Conservation (phyloP, 257 asterid species). For the Linaria vulgaris region DNA sequence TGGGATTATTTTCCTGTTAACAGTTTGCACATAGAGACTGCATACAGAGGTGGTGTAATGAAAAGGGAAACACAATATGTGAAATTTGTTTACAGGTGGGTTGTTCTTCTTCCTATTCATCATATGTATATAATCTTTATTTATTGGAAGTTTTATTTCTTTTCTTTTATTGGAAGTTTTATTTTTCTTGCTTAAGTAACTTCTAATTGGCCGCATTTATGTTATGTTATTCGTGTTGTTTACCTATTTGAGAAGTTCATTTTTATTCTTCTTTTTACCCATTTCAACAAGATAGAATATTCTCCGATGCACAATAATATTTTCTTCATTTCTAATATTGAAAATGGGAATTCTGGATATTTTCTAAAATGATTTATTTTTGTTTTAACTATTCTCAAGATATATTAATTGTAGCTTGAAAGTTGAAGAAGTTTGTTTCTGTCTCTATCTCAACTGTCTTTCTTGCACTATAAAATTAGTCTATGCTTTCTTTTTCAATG, state of each 20-base stretch:
- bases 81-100: constrained; percentile 87
- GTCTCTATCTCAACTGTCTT: constrained; percentile 29
- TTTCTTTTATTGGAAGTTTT: background rate
- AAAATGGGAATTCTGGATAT: constrained; percentile 3
- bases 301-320: background rate
- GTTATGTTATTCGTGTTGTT: constrained; percentile 13
- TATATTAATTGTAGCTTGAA: background rate
- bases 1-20: background rate
- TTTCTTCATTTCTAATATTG: constrained; percentile 25
- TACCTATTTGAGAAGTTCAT: constrained; percentile 30
- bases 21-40: constrained; percentile 96
- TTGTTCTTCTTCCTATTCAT: no score
- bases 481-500: background rate
- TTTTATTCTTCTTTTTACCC: constrained; percentile 8
- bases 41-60: constrained; percentile 94
- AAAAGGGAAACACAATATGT: constrained; percentile 79
- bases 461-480: constrained; percentile 31
- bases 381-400: background rate
- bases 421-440: constrained; percentile 21
- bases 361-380: background rate
- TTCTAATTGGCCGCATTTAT: background rate
- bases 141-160: background rate
- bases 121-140: no score
- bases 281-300: background rate
- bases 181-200: background rate